These are phyloP conservation scores for Luzula sylvatica DNA, from an alignment of 176 grass and related monocot genomes.

Conservation along the genomic window DNA sequence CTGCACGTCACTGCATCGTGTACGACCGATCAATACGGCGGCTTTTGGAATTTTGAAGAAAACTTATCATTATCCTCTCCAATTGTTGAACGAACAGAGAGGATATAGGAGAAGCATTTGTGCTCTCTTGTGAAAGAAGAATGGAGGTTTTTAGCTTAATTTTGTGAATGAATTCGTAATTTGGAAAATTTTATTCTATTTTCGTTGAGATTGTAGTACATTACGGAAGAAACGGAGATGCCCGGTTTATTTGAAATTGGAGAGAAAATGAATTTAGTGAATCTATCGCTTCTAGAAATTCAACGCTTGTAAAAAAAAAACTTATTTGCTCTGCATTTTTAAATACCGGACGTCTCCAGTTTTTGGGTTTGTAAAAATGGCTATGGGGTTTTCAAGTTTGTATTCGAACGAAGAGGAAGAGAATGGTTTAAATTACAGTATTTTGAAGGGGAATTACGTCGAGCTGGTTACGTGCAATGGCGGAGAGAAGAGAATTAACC, in stretches of 20 bases:
- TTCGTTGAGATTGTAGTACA: background rate
- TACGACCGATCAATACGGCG: background rate
- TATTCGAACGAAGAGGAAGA: background rate
- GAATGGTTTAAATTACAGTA: background rate
- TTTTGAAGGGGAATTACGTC: background rate
- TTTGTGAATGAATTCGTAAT: background rate
- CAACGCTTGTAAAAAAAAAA: slow-evolving; percentile 7
- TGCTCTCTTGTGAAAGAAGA: background rate
- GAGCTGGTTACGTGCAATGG: background rate
- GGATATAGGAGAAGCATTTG: background rate
- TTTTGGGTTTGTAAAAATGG: background rate
- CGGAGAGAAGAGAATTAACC: background rate
- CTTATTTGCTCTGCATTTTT: background rate
- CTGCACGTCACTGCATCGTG: slow-evolving; percentile 39
- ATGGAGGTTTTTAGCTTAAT: background rate
- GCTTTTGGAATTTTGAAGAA: slow-evolving; percentile 1
- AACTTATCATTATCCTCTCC: too few relatives aligned
- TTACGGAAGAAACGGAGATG: background rate
- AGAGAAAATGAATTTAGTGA: background rate
- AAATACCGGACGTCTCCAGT: background rate
- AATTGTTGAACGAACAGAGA: too few relatives aligned
- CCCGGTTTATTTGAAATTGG: background rate
- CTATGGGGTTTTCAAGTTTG: background rate
- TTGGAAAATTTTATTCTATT: background rate
- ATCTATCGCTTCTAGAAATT: slow-evolving; percentile 1